Conservation (phyloP, 73 alveolate genomes). For the Paraurostyla sp. region DNA sequence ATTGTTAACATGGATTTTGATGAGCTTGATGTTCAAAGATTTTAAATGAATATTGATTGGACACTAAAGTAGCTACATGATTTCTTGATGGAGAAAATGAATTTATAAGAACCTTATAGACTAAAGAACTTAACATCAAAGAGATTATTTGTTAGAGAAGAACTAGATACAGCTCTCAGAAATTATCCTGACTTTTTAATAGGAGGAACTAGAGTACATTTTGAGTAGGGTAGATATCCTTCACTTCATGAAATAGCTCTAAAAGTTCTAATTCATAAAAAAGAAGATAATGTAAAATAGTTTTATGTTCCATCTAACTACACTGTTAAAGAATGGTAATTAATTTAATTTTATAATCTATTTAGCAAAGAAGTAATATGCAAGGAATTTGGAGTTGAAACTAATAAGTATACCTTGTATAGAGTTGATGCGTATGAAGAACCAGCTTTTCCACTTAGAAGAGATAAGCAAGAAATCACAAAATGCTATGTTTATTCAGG, state of each 20-base stretch:
- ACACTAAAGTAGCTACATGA: slow-evolving; percentile 10
- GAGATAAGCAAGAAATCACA: slow-evolving; percentile 58
- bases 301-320: slow-evolving; percentile 67
- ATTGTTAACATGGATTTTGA: slow-evolving; percentile 45
- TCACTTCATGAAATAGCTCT: slow-evolving; percentile 74
- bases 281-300: slow-evolving; percentile 48
- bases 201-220: slow-evolving; percentile 75
- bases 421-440: slow-evolving; percentile 79
- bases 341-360: neutral
- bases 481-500: slow-evolving; percentile 70
- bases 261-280: slow-evolving; percentile 35
- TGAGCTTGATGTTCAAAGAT: neutral
- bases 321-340: slow-evolving; percentile 65
- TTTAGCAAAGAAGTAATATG: slow-evolving; percentile 65
- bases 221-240: slow-evolving; percentile 85
- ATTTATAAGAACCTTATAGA: slow-evolving; percentile 60
- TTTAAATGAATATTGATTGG: slow-evolving; percentile 37
- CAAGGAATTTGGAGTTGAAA: slow-evolving; percentile 66
- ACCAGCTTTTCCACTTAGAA: slow-evolving; percentile 72
- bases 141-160: slow-evolving; percentile 71
- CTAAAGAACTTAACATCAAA: slow-evolving; percentile 68
- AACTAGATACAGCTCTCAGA: slow-evolving; percentile 52
- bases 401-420: slow-evolving; percentile 71
- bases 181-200: slow-evolving; percentile 49
- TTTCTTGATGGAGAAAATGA: neutral